These are phyloP conservation scores for Leptomonas seymouri DNA, from an alignment of 208 protist genomes.

Conservation along the genomic window DNA sequence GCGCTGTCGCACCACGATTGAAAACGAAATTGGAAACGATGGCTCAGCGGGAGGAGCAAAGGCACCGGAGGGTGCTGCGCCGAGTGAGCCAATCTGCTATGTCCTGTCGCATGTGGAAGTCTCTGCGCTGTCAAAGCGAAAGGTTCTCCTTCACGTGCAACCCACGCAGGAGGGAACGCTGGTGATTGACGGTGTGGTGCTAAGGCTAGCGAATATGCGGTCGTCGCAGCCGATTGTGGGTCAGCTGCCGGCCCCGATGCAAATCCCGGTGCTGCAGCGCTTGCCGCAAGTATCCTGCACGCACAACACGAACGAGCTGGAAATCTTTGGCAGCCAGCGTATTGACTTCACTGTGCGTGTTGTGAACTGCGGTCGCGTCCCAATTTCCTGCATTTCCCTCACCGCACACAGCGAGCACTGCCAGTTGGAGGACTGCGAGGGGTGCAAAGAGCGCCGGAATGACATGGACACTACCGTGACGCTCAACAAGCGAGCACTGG, in stretches of 20 bases:
- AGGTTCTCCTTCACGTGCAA: constrained; percentile 69
- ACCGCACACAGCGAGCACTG: constrained; percentile 84
- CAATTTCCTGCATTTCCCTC: constrained; percentile 65
- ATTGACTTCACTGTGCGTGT: constrained; percentile 70
- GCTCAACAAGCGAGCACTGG: constrained; percentile 61
- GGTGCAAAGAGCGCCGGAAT: constrained; percentile 71
- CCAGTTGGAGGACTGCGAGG: constrained; percentile 80
- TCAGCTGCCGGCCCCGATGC: constrained; percentile 40
- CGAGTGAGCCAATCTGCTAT: constrained; percentile 64
- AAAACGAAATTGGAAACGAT: not conserved
- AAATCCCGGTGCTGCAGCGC: constrained; percentile 74
- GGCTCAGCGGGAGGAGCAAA: not conserved
- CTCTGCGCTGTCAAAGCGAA: constrained; percentile 41
- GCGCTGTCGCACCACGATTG: constrained; percentile 39
- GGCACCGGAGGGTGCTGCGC: not conserved
- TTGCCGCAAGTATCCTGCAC: constrained; percentile 82
- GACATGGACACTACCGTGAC: constrained; percentile 41
- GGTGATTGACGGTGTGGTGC: constrained; percentile 64
- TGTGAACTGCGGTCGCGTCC: constrained; percentile 71
- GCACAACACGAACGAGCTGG: constrained; percentile 66
- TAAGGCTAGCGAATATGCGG: constrained; percentile 43
- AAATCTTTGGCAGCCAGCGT: constrained; percentile 83
- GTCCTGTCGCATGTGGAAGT: constrained; percentile 59
- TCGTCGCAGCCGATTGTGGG: constrained; percentile 41
- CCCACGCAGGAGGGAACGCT: constrained; percentile 68